A percentile compares a stretch with the other conserved stretches of the same genome.
Evolutionary conservation across 176 grass and related monocot genomes (phyloP).

Genomic region (Avena eriantha): DNA sequence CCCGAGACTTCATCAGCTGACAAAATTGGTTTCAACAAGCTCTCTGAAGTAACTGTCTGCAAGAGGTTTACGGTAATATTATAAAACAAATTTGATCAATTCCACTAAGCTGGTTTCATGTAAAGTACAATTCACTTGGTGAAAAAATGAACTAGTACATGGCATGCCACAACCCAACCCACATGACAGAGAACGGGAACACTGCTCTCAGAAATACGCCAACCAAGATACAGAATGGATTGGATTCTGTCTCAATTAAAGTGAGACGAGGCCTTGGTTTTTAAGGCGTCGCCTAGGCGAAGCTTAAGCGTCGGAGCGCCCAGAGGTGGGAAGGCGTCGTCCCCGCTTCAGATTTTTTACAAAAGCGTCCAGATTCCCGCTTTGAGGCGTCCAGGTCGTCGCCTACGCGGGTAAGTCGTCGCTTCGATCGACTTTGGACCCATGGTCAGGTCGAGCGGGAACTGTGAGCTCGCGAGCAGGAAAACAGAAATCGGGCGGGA

Average conservation of each 20-base stretch:
- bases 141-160: not conserved
- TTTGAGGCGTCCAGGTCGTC: no score
- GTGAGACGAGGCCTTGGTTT: no score
- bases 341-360: no score
- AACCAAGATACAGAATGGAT: not conserved
- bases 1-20: constrained; percentile 82
- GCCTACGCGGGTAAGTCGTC: no score
- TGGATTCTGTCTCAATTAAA: not conserved
- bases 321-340: no score
- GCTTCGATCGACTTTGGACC: no score
- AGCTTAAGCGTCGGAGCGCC: no score
- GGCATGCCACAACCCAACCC: not conserved
- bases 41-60: constrained; percentile 81
- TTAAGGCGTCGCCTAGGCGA: no score
- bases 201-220: not conserved
- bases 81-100: not conserved
- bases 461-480: no score
- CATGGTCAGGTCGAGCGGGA: no score
- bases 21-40: constrained; percentile 81
- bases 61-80: constrained; percentile 33
- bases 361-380: no score
- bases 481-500: no score
- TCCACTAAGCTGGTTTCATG: not conserved
- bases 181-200: not conserved
- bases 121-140: not conserved